Evolutionary conservation across 1,284 basidiomycete species (phyloP).

Genomic region (Ustilago vetiveriae): DNA sequence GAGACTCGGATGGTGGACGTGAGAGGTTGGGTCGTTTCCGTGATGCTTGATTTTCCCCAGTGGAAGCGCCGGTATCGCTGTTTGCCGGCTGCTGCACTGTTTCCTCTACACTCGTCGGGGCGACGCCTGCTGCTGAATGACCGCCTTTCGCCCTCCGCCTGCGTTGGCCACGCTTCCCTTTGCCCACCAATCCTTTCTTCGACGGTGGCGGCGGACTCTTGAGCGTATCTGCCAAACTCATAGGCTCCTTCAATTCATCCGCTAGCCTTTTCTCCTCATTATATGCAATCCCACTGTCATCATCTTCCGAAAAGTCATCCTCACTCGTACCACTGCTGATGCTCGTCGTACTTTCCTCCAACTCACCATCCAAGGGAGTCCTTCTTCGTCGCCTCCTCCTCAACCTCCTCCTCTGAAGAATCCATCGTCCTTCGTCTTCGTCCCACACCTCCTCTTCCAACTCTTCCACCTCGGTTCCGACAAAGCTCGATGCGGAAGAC

Average conservation of each 20-base stretch:
- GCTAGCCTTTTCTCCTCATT: slow-evolving; percentile 22
- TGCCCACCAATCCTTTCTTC: neutral
- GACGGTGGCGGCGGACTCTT: slow-evolving; percentile 23
- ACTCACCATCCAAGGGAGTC: slow-evolving; percentile 17
- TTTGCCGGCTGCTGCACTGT: neutral
- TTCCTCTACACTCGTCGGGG: neutral
- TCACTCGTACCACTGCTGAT: slow-evolving; percentile 1
- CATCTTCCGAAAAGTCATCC: slow-evolving; percentile 26
- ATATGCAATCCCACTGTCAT: slow-evolving; percentile 42
- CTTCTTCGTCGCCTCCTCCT: slow-evolving; percentile 17
- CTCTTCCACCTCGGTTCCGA: slow-evolving; percentile 23
- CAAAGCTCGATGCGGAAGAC: slow-evolving; percentile 4
- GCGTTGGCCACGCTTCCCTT: neutral
- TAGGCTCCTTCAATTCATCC: slow-evolving; percentile 25
- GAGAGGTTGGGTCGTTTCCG: slow-evolving; percentile 33
- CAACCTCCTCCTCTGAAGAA: slow-evolving; percentile 31
- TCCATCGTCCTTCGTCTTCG: slow-evolving; percentile 31
- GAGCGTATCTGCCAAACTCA: slow-evolving; percentile 28
- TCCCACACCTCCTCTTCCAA: slow-evolving; percentile 38
- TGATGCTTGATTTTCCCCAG: neutral
- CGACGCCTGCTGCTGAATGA: neutral
- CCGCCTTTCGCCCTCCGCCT: neutral
- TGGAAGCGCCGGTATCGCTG: neutral
- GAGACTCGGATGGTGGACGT: slow-evolving; percentile 24
- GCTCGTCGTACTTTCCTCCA: slow-evolving; percentile 14